These are phyloP conservation scores for Chlorociboria aeruginascens DNA, from an alignment of 495 filamentous ascomycete genomes.

Conservation along the genomic window DNA sequence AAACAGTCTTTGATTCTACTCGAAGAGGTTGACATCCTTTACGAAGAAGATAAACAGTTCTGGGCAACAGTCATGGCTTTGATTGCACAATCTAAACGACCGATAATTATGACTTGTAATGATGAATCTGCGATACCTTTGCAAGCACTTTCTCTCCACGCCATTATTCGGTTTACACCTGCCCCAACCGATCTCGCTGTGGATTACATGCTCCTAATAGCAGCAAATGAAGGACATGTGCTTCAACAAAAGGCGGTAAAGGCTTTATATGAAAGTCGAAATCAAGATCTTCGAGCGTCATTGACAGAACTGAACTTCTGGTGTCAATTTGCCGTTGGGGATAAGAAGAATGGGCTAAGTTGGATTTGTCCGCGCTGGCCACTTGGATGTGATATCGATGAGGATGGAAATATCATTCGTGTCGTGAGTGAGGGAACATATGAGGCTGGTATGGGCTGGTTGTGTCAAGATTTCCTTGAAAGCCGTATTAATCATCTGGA, in stretches of 20 bases:
- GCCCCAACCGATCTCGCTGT: slow-evolving; percentile 57
- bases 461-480: slow-evolving; percentile 40
- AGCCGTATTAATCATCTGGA: slow-evolving; percentile 12
- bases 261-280: slow-evolving; percentile 54
- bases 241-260: slow-evolving; percentile 54
- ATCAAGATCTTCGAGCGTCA: slow-evolving; percentile 62
- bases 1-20: slow-evolving; percentile 92
- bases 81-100: slow-evolving; percentile 72
- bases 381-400: slow-evolving; percentile 52
- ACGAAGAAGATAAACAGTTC: slow-evolving; percentile 90
- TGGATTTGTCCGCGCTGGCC: slow-evolving; percentile 80
- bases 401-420: slow-evolving; percentile 51
- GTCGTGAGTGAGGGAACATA: slow-evolving; percentile 81
- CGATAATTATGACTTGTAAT: slow-evolving; percentile 91
- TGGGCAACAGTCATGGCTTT: slow-evolving; percentile 73
- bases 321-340: slow-evolving; percentile 95
- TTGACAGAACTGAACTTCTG: slow-evolving; percentile 89
- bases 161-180: slow-evolving; percentile 68
- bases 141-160: slow-evolving; percentile 59
- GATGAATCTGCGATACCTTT: slow-evolving; percentile 68
- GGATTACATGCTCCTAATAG: slow-evolving; percentile 72
- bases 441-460: slow-evolving; percentile 61
- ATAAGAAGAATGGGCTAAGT: slow-evolving; percentile 71
- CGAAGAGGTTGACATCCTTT: slow-evolving; percentile 89
- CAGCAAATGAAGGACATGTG: slow-evolving; percentile 84